Evolutionary conservation across 495 filamentous ascomycete species (phyloP).

Genomic region (Aspergillus conjunctus): DNA sequence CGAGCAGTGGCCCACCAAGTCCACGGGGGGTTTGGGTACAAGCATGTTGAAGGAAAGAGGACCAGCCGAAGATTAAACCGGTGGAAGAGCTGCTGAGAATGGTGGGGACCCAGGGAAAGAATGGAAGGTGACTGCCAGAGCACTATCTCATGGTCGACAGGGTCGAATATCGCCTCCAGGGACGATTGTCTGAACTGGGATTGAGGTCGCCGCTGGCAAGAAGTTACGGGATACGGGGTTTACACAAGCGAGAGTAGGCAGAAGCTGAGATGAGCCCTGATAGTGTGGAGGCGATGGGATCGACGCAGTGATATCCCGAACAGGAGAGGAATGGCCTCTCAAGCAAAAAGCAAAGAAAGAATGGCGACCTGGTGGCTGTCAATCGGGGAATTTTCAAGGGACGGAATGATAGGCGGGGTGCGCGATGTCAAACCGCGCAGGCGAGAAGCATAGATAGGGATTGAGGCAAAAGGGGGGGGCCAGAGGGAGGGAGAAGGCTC

Average conservation of each 20-base stretch:
- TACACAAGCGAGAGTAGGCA: slow-evolving; percentile 15
- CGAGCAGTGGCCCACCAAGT: slow-evolving; percentile 77
- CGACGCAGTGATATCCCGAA: slow-evolving; percentile 1
- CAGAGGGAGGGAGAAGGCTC: neutral
- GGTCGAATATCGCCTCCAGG: slow-evolving; percentile 19
- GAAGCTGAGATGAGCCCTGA: neutral
- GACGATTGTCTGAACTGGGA: slow-evolving; percentile 19
- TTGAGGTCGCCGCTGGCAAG: neutral
- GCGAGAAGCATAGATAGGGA: neutral
- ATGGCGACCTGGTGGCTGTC: slow-evolving; percentile 27
- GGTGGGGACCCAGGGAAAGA: slow-evolving; percentile 24
- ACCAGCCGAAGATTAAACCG: slow-evolving; percentile 35
- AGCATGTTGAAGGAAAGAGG: slow-evolving; percentile 54
- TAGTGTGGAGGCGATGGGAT: slow-evolving; percentile 7
- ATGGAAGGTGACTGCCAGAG: slow-evolving; percentile 44
- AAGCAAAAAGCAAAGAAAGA: slow-evolving; percentile 21
- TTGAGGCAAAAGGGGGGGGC: slow-evolving; percentile 2
- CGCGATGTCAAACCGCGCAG: slow-evolving; percentile 32
- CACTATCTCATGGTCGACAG: slow-evolving; percentile 42
- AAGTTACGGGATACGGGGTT: neutral
- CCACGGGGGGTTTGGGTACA: slow-evolving; percentile 63
- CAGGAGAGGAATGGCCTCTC: slow-evolving; percentile 6
- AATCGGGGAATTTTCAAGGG: slow-evolving; percentile 26
- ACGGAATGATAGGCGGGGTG: slow-evolving; percentile 17
- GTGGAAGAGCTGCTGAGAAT: slow-evolving; percentile 25